Conservation (phyloP, 23 red algal species). For the Gracilaria vermiculophylla region DNA sequence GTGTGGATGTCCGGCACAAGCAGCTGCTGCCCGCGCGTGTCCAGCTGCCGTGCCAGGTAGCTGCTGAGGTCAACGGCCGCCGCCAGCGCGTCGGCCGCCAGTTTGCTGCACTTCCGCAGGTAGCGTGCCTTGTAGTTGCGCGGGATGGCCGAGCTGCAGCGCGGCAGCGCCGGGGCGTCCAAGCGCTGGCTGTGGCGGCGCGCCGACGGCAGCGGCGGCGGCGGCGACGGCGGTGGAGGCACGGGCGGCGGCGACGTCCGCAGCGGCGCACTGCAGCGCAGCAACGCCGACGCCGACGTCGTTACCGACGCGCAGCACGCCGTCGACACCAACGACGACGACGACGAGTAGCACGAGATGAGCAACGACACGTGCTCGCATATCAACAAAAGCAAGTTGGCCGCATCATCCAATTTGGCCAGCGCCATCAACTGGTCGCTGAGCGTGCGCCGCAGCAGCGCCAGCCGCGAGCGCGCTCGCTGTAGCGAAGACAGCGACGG, state of each 20-base stretch:
- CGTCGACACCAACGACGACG: neutral
- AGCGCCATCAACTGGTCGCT: neutral
- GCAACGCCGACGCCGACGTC: too few species aligned
- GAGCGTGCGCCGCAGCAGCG: neutral
- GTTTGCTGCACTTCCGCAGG: constrained; percentile 7
- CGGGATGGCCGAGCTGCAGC: constrained; percentile 11
- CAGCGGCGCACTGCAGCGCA: too few species aligned
- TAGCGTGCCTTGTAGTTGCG: constrained; percentile 16
- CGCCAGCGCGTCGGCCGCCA: constrained; percentile 20
- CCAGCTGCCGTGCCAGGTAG: constrained; percentile 12
- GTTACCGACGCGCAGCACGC: too few species aligned
- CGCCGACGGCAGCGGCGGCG: neutral
- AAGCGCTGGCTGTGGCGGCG: neutral
- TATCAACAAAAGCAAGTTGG: constrained; percentile 31
- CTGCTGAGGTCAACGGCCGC: constrained; percentile 33
- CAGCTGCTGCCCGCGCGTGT: neutral
- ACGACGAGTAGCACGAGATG: constrained; percentile 5
- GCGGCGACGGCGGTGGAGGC: too few species aligned
- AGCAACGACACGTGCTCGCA: constrained; percentile 27
- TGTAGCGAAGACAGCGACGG: neutral
- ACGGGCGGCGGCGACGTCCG: too few species aligned
- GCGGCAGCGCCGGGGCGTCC: too few species aligned
- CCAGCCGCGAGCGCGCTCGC: neutral
- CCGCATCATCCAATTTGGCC: constrained; percentile 27
- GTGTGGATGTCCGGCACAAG: constrained; percentile 3